Evolutionary conservation across 2,329 filamentous ascomycete genomes (phyloP).

Genomic region (Aspergillus alliaceus): DNA sequence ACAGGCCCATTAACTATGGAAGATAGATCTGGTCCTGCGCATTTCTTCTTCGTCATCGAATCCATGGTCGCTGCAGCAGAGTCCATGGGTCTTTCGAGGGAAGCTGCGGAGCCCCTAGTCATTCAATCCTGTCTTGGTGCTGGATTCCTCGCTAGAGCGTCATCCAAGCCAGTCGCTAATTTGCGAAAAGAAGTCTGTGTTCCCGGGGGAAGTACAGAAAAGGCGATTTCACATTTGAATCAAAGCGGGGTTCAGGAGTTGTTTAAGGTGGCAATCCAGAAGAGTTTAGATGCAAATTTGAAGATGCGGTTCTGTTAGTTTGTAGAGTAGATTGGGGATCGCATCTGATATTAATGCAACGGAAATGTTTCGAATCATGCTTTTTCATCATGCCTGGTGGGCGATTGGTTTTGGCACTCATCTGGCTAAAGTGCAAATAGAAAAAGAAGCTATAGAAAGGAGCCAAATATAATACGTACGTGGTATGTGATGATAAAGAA

Average conservation of each 20-base stretch:
- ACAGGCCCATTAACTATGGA: not conserved
- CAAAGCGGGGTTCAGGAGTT: not conserved
- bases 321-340: not conserved
- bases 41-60: not conserved
- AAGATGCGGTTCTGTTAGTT: not conserved
- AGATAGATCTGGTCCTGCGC: not conserved
- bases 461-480: too few species aligned
- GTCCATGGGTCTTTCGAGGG: not conserved
- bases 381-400: too few species aligned
- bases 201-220: constrained; percentile 1
- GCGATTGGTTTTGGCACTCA: too few species aligned
- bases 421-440: too few species aligned
- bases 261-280: not conserved
- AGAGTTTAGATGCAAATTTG: not conserved
- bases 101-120: not conserved
- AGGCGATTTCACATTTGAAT: constrained; percentile 1
- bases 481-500: too few species aligned
- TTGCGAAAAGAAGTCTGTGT: constrained; percentile 3
- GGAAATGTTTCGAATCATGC: too few species aligned
- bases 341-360: not conserved
- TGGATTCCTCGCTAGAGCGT: not conserved
- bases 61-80: not conserved
- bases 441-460: too few species aligned
- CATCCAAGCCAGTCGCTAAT: not conserved
- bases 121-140: constrained; percentile 1